phyloP scores from a whole-genome alignment of 208 protist genomes.

The Trypanosoma avium region DNA sequence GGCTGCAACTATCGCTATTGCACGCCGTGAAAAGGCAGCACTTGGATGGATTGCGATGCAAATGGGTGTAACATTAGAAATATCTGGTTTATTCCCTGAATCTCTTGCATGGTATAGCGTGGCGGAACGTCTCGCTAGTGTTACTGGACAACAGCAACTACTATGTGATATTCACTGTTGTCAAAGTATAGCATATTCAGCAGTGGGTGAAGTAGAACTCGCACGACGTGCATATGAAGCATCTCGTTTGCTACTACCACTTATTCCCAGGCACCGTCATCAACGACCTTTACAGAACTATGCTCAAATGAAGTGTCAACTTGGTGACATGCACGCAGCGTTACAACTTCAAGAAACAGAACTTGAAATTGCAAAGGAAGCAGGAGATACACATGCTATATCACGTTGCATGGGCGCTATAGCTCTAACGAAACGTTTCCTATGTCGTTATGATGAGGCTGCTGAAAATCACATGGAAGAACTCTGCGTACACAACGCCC shows the following conservation, averaged over 20 bases:
- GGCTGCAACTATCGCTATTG: constrained; percentile 38
- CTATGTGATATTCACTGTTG: constrained; percentile 52
- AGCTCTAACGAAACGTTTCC: constrained; percentile 40
- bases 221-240: constrained; percentile 26
- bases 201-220: constrained; percentile 33
- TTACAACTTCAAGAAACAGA: constrained; percentile 41
- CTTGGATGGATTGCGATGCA: constrained; percentile 57
- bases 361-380: constrained; percentile 39
- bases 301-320: constrained; percentile 48
- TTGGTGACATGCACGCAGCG: constrained; percentile 48
- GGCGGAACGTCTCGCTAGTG: constrained; percentile 29
- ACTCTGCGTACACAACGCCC: constrained; percentile 26
- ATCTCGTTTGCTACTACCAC: constrained; percentile 27
- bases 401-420: constrained; percentile 48
- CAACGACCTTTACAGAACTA: constrained; percentile 55
- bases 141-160: constrained; percentile 38
- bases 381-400: constrained; percentile 31
- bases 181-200: constrained; percentile 44
- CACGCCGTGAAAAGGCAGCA: constrained; percentile 27
- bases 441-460: constrained; percentile 38
- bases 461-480: constrained; percentile 46
- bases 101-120: constrained; percentile 45
- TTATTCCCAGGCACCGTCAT: constrained; percentile 34
- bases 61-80: constrained; percentile 57
- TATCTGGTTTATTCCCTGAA: constrained; percentile 41